These are phyloP conservation scores for Colletotrichum falcatum DNA, from an alignment of 2,329 filamentous ascomycete species.

Conservation along the genomic window DNA sequence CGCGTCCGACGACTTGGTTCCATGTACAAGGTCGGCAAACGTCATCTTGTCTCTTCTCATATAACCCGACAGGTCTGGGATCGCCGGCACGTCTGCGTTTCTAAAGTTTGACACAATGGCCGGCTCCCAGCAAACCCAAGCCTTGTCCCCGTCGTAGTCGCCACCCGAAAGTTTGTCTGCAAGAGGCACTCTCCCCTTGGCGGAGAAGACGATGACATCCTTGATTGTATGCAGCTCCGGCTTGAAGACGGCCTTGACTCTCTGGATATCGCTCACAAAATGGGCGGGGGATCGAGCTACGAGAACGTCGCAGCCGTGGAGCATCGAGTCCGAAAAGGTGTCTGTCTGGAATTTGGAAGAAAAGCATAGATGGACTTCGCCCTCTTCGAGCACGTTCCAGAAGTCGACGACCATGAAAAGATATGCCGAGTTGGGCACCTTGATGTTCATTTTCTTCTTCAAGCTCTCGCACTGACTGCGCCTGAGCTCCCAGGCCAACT, in stretches of 20 bases:
- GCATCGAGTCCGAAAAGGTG: slow-evolving; percentile 63
- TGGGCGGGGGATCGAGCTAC: slow-evolving; percentile 78
- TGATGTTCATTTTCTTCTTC: slow-evolving; percentile 69
- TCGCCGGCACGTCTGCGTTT: slow-evolving; percentile 65
- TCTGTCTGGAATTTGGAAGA: slow-evolving; percentile 72
- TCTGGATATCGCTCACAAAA: slow-evolving; percentile 79
- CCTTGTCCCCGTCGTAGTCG: slow-evolving; percentile 84
- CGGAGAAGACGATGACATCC: slow-evolving; percentile 84
- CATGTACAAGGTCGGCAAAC: slow-evolving; percentile 57
- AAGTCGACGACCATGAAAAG: slow-evolving; percentile 79
- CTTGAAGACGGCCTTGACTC: slow-evolving; percentile 69
- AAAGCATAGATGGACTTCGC: slow-evolving; percentile 77
- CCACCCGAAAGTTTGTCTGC: slow-evolving; percentile 81
- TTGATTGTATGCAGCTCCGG: slow-evolving; percentile 74
- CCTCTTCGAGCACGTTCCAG: slow-evolving; percentile 66
- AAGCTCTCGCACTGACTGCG: slow-evolving; percentile 65
- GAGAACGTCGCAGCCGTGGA: slow-evolving; percentile 71
- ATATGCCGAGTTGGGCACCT: slow-evolving; percentile 70
- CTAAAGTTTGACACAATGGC: slow-evolving; percentile 74
- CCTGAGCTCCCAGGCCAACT: slow-evolving; percentile 60
- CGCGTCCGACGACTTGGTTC: slow-evolving; percentile 42
- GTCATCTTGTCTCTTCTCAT: slow-evolving; percentile 62
- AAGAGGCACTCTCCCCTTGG: slow-evolving; percentile 69
- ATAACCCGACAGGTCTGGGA: slow-evolving; percentile 61
- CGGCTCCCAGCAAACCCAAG: slow-evolving; percentile 82